Base-by-base conservation (phyloP, 2,329 filamentous ascomycete genomes). In the Ceratocystis cacaofunesta region DNA sequence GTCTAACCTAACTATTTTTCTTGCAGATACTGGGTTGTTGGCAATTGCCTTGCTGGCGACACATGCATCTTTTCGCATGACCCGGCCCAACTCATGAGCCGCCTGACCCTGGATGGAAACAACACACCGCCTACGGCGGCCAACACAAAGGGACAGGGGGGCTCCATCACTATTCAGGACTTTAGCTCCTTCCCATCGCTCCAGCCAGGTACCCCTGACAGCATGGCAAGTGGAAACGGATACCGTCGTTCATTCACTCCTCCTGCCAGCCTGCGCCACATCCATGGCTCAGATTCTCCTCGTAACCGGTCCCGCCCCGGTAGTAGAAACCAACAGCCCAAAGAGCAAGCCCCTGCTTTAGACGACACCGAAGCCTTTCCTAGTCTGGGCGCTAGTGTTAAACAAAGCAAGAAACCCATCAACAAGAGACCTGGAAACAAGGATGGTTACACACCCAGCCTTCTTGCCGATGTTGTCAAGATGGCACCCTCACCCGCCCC, bases 21-120 rank as follows among this genome's bases (percentile, higher is more conserved):
- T 19, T 69, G 57, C 71, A 94, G 89, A 74, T 97, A 97, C 74
- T 99, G 92, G 90, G 82, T 99, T 64, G 90, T 90, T 77, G 94
- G 94, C 1, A 96, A 92, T 71, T 99, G 94, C 73, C 82, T 99
- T 43, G 94, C 94, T 22, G 92, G 94, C 44, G 87, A 91, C 66
- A 92, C 90, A 2, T 99, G 94, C 75, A 90, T 96, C 67, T 99
- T 99, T 77, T 97, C 92, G 15, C 94, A 99, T 75, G 94, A 99
- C 71, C 94, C 94, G 1, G 85, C 91, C 1, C 84, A 90, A 70
- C 82, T 96, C 15, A 85, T 96, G 76, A 90, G 87, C 71, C 89
- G 89, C 70, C 82, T 99, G 69, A 85, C 81, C 41, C 76, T 96
- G 15, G 87, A 89, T 68, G 89, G 85, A 58, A 80, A 79, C 70